phyloP scores from a whole-genome alignment of 257 asterid species.

The Hygrophila difformis region DNA sequence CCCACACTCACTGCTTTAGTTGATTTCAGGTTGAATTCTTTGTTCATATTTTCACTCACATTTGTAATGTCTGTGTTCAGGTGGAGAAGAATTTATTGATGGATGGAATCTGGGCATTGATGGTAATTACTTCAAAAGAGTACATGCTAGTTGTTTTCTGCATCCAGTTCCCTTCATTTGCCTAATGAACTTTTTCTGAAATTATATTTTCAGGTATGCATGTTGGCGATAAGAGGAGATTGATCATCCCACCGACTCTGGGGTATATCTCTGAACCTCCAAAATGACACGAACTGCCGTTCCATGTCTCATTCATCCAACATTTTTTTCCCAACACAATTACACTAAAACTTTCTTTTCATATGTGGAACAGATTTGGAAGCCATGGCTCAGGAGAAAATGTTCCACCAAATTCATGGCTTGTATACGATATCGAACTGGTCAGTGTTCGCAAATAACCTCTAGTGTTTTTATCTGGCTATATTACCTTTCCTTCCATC shows the following conservation, averaged over 20 bases:
- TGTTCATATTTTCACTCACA: slow-evolving; percentile 4
- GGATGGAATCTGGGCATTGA: slow-evolving; percentile 73
- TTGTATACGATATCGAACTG: slow-evolving; percentile 69
- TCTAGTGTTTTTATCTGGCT: no score
- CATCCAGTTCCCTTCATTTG: background rate
- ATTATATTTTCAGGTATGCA: slow-evolving; percentile 57
- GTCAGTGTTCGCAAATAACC: slow-evolving; percentile 31
- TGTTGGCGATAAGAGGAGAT: slow-evolving; percentile 82
- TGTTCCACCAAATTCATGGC: slow-evolving; percentile 85
- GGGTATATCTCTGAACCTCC: slow-evolving; percentile 40
- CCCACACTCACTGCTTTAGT: no score
- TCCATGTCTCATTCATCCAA: background rate
- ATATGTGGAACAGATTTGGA: slow-evolving; percentile 50
- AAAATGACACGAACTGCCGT: background rate
- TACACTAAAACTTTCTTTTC: background rate
- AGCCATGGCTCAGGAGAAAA: slow-evolving; percentile 33
- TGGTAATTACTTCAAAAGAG: slow-evolving; percentile 36
- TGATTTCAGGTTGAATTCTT: background rate
- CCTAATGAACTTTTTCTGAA: background rate
- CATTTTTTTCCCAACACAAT: background rate
- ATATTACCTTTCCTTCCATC: slow-evolving; percentile 11
- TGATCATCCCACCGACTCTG: slow-evolving; percentile 68
- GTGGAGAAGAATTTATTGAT: slow-evolving; percentile 42
- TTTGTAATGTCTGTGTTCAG: slow-evolving; percentile 37
- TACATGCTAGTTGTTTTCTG: no score